A percentile compares a stretch with the other conserved stretches of the same genome.
Conservation (phyloP, 768 basidiomycete genomes). For the Termitomyces sp. region DNA sequence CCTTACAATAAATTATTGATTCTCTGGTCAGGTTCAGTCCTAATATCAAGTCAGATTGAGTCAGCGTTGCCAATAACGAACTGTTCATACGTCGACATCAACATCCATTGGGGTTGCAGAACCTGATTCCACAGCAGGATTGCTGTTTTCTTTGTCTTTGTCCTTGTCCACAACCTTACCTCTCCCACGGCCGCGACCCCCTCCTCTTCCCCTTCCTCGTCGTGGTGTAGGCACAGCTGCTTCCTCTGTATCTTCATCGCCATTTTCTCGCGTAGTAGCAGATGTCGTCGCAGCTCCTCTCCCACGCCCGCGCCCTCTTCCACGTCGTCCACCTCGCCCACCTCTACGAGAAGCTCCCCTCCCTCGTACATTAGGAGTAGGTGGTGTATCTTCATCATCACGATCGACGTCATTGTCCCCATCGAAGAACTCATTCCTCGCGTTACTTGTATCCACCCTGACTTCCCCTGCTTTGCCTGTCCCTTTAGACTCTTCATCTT, state of each 20-base stretch:
- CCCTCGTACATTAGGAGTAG: constrained; percentile 6
- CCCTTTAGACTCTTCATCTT: constrained; percentile 48
- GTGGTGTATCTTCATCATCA: constrained; percentile 23
- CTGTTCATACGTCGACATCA: constrained; percentile 7
- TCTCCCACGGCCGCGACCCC: constrained; percentile 28
- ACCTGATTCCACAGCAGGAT: constrained; percentile 14
- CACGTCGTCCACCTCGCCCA: constrained; percentile 28
- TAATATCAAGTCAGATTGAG: background rate
- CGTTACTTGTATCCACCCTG: constrained; percentile 45
- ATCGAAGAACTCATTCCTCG: constrained; percentile 70
- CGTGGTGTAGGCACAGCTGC: constrained; percentile 23
- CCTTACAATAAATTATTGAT: background rate
- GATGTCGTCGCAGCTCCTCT: constrained; percentile 18
- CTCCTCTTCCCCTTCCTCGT: constrained; percentile 25
- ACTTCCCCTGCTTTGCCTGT: constrained; percentile 51
- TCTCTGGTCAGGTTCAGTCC: background rate
- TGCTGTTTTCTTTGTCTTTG: constrained; percentile 25
- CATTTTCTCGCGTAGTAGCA: constrained; percentile 22
- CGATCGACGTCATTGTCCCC: constrained; percentile 65
- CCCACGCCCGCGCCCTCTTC: constrained; percentile 1
- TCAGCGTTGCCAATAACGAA: background rate
- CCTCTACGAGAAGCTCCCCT: constrained; percentile 22
- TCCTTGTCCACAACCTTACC: constrained; percentile 19
- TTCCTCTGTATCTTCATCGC: constrained; percentile 32
- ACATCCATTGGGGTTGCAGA: constrained; percentile 13